phyloP scores from a whole-genome alignment of 306 rosid species.

The Castanopsis chinensis region DNA sequence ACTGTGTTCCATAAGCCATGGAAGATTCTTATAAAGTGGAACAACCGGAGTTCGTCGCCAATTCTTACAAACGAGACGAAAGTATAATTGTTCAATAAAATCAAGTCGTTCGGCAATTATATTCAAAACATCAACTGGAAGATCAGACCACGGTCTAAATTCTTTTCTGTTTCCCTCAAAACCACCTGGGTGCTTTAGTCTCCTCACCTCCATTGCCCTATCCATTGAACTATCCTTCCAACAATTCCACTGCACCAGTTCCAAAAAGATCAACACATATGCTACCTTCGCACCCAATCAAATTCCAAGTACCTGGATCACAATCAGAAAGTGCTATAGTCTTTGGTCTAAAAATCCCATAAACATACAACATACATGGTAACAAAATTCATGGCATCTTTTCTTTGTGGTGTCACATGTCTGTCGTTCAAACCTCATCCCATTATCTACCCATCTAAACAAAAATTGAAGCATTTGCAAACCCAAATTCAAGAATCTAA shows the following conservation, averaged over 20 bases:
- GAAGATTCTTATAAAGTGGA: neutral
- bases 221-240: neutral
- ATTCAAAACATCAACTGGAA: conserved; percentile 1
- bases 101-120: neutral
- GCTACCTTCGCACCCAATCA: neutral
- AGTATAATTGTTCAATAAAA: neutral
- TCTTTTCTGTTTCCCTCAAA: neutral
- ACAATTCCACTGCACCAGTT: neutral
- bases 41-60: conserved; percentile 5
- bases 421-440: no score
- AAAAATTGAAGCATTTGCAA: no score
- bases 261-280: no score
- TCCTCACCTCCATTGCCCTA: neutral
- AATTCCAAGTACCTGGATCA: neutral
- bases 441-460: no score
- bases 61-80: conserved; percentile 12
- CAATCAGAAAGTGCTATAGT: no score
- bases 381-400: no score
- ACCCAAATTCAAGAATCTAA: no score
- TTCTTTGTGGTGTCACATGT: no score
- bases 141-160: conserved; percentile 11
- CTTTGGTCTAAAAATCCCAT: no score
- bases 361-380: no score
- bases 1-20: conserved; percentile 13
- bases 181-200: neutral